Conservation (phyloP, 2,329 filamentous ascomycete genomes). For the Arachnopeziza araneosa region DNA sequence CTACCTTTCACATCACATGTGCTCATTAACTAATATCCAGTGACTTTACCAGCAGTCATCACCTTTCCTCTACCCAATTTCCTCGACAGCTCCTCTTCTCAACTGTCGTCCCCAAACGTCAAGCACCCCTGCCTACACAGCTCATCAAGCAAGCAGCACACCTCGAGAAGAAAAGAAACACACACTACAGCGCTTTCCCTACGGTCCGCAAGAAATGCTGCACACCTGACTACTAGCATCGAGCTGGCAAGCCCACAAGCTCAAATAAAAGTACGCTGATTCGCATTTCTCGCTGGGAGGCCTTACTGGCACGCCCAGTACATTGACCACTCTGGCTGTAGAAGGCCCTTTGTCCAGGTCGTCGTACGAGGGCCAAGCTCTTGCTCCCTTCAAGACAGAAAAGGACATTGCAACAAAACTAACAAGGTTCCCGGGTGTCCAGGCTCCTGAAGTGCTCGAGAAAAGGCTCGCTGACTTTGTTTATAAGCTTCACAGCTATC, state of each 20-base stretch:
- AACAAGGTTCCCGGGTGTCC: neutral
- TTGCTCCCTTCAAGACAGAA: neutral
- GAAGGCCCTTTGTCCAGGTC: neutral
- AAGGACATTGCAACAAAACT: neutral
- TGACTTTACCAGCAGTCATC: neutral
- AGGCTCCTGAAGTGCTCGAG: neutral
- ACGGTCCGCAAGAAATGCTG: neutral
- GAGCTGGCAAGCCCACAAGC: neutral
- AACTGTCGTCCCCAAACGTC: neutral
- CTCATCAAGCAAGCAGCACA: neutral
- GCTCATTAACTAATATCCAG: neutral
- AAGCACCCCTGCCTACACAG: neutral
- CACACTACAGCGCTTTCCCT: neutral
- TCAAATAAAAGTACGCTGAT: neutral
- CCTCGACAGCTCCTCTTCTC: neutral
- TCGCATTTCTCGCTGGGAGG: neutral
- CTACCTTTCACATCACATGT: neutral
- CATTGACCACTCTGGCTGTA: neutral
- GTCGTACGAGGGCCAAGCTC: neutral
- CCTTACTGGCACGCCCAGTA: neutral
- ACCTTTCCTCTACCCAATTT: neutral
- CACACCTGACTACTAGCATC: neutral
- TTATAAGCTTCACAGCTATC: slow-evolving; percentile 13
- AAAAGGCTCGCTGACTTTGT: neutral
- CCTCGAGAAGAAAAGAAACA: neutral